A percentile compares a stretch with the other conserved stretches of the same genome.
Evolutionary conservation across 176 grass and related monocot species (phyloP).

Genomic region (Zea mays): DNA sequence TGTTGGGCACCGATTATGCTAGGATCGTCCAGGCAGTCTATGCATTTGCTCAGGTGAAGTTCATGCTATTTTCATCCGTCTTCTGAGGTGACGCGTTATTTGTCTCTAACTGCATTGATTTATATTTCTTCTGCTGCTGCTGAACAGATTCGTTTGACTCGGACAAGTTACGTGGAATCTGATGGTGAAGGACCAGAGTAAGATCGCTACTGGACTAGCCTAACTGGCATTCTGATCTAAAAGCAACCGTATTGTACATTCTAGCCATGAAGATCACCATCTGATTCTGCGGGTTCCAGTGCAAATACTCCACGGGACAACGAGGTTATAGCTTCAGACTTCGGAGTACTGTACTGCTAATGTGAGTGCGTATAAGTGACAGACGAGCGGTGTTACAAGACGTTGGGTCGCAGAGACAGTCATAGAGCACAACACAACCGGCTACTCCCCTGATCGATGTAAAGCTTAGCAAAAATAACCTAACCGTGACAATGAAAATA

Average conservation of each 20-base stretch:
- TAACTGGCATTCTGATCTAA: slow-evolving; percentile 24
- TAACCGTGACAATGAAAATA: slow-evolving; percentile 11
- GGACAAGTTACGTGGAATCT: slow-evolving; percentile 39
- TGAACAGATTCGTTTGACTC: slow-evolving; percentile 57
- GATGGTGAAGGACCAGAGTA: slow-evolving; percentile 28
- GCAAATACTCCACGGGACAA: background rate
- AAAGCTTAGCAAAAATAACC: background rate
- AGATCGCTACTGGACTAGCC: background rate
- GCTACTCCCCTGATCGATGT: background rate
- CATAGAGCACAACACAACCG: background rate
- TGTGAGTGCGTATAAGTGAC: background rate
- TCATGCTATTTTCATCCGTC: slow-evolving; percentile 2
- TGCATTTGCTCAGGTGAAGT: slow-evolving; percentile 81
- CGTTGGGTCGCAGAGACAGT: slow-evolving; percentile 14
- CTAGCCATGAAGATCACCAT: background rate
- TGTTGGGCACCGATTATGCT: slow-evolving; percentile 95
- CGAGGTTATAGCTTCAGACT: background rate
- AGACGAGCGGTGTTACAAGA: background rate
- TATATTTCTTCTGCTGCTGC: background rate
- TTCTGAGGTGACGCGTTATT: background rate
- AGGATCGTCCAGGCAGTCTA: slow-evolving; percentile 89
- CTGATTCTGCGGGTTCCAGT: background rate
- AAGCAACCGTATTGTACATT: slow-evolving; percentile 3
- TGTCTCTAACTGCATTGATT: slow-evolving; percentile 11
- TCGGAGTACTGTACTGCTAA: background rate